These are phyloP conservation scores for Sordariomycetes sp. DNA, from an alignment of 2,329 filamentous ascomycete genomes.

Conservation along the genomic window DNA sequence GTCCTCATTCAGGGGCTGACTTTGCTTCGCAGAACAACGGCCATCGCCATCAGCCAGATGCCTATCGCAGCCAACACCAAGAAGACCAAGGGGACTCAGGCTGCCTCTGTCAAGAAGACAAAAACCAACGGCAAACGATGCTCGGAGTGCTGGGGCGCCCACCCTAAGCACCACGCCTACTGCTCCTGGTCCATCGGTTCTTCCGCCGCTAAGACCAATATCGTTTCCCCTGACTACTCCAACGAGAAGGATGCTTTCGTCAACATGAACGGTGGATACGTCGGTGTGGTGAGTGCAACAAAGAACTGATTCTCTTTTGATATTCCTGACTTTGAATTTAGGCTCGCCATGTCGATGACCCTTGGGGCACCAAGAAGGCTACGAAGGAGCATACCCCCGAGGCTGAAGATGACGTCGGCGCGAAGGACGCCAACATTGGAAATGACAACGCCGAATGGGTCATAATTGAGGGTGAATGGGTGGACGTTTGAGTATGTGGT, in stretches of 20 bases:
- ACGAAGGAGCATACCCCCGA: not conserved
- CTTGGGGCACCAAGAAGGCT: not conserved
- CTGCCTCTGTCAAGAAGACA: no score
- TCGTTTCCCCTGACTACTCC: not conserved
- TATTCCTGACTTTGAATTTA: not conserved
- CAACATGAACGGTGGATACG: not conserved
- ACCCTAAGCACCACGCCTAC: not conserved
- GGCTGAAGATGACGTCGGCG: not conserved
- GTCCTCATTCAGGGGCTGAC: no score
- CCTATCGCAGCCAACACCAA: no score
- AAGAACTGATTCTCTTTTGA: no score
- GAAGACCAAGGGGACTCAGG: no score
- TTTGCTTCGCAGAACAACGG: no score
- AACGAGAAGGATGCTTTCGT: not conserved
- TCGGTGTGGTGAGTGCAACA: not conserved
- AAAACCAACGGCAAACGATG: no score
- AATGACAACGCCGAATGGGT: not conserved
- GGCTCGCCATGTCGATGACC: not conserved
- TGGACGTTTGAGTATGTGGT: no score
- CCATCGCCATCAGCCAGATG: no score
- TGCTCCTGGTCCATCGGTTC: not conserved
- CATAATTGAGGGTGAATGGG: not conserved
- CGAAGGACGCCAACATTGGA: not conserved
- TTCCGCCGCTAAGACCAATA: not conserved
- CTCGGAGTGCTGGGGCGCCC: not conserved